phyloP scores from a whole-genome alignment of 1,284 basidiomycete species.

The Gomphus bonarii region DNA sequence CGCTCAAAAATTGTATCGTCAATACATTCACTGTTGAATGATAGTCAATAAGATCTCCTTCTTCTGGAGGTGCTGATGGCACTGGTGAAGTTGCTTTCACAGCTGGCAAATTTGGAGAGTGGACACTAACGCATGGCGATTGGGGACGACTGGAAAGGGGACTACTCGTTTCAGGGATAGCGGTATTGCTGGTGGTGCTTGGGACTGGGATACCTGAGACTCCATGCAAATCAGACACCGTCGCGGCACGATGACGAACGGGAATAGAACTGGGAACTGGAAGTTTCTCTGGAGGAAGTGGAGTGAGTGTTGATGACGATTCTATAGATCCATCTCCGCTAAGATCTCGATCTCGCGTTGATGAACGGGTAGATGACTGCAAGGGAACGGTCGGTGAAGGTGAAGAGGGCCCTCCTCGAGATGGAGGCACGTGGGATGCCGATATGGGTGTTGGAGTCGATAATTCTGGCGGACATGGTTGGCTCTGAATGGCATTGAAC shows the following conservation, averaged over 20 bases:
- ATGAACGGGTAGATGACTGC: not conserved
- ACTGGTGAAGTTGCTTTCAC: conserved; percentile 18
- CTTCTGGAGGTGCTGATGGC: conserved; percentile 24
- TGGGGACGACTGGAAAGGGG: conserved; percentile 23
- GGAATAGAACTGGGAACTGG: not conserved
- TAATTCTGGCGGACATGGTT: conserved; percentile 60
- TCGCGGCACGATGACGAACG: conserved; percentile 5
- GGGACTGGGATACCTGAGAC: conserved; percentile 7
- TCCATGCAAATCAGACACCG: not conserved
- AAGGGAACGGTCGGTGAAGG: not conserved
- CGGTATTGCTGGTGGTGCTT: conserved; percentile 12
- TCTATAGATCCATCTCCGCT: not conserved
- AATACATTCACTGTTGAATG: conserved; percentile 86
- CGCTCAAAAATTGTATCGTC: conserved; percentile 90
- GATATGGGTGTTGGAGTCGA: conserved; percentile 25
- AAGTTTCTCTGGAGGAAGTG: not conserved
- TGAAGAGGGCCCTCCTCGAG: conserved; percentile 25
- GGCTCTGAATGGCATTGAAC: conserved; percentile 73
- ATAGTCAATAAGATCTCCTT: conserved; percentile 84
- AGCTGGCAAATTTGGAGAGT: conserved; percentile 17
- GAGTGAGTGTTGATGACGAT: not conserved
- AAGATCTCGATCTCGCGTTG: not conserved
- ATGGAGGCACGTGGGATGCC: conserved; percentile 16
- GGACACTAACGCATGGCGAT: conserved; percentile 19
- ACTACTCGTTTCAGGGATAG: conserved; percentile 12